Base-by-base conservation (phyloP, 768 basidiomycete genomes). In the Nidularia pulvinata region DNA sequence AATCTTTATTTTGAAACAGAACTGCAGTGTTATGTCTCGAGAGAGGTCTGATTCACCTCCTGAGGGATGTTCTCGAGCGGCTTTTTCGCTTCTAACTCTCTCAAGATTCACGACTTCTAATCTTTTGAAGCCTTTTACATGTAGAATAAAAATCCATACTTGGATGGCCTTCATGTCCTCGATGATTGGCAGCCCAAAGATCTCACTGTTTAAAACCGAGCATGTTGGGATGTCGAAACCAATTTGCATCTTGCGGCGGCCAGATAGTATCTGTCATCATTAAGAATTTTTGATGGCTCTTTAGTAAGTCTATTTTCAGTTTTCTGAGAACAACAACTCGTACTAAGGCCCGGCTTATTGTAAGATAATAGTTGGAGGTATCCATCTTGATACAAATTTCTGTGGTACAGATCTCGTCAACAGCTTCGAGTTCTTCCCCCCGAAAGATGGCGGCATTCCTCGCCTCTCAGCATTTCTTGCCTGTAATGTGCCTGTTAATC, bases 351-450 rank as follows among this genome's bases (percentile, higher is more conserved):
- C 37, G 36, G 7, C 16, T 33, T 19, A 19, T 19, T 13, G 16
- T 25, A 16, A 19, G 48, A 19, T 69, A 60, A 55, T 67, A 19
- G 58, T 67, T n/a, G 66, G 66, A 25, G 66, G 66, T 6, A 64
- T 68, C 11, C 66, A 67, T 39, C 60, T 66, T 25, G 55, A 48
- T 16, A 65, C 55, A 7, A 83, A 83, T 3, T 88, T 85, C 77
- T 85, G 85, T 64, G 85, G 88, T 61, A 83, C 79, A 30, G 76
- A 72, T 49, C 83, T 83, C 3, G 78, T 82, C 50, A 85, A 67
- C 50, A 67, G 59, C 48, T 66, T 71, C 48, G 74, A 75, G 54
- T 76, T 74, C 49, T 74, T 66, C 63, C 74, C 74, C 2, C 63
- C 70, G 5, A 76, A 76, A 50, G 74, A 74, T 51, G 65, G 68